A percentile compares a stretch with the other conserved stretches of the same genome.
Evolutionary conservation across 1,139 yeast genomes (phyloP).

Genomic region (Kodamaea arcana): DNA sequence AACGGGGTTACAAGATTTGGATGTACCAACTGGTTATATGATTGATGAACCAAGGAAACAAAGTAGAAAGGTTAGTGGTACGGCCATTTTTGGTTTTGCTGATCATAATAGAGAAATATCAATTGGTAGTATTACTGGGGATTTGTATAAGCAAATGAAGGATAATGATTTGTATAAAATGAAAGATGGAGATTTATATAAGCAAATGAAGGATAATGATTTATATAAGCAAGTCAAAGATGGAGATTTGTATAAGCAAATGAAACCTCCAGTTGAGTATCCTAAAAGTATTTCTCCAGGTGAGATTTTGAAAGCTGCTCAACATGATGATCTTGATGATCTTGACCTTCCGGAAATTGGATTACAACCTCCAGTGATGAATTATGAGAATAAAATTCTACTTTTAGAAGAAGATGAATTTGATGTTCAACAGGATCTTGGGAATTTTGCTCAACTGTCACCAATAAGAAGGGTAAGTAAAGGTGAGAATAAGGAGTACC

Average conservation of each 20-base stretch:
- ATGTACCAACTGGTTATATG: conserved; percentile 36
- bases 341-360: background rate
- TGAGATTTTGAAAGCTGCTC: conserved; percentile 22
- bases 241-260: conserved; percentile 1
- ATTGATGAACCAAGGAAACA: conserved; percentile 19
- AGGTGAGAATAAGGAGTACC: no score
- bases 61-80: conserved; percentile 48
- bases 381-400: conserved; percentile 10
- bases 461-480: no score
- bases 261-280: conserved; percentile 7
- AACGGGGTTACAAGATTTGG: conserved; percentile 47
- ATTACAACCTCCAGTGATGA: background rate
- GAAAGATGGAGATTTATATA: conserved; percentile 6
- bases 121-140: conserved; percentile 18
- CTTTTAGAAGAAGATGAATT: conserved; percentile 30
- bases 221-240: conserved; percentile 16
- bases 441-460: conserved; percentile 8
- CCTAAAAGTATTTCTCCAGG: conserved; percentile 35
- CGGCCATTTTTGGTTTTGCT: conserved; percentile 60
- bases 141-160: conserved; percentile 17
- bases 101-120: conserved; percentile 53
- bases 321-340: background rate
- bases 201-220: conserved; percentile 22
- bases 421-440: conserved; percentile 13
- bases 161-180: conserved; percentile 18